A percentile compares a stretch with the other conserved stretches of the same genome.
Evolutionary conservation across 106 monocot species (phyloP).

Genomic region (Dendrobium nobile): DNA sequence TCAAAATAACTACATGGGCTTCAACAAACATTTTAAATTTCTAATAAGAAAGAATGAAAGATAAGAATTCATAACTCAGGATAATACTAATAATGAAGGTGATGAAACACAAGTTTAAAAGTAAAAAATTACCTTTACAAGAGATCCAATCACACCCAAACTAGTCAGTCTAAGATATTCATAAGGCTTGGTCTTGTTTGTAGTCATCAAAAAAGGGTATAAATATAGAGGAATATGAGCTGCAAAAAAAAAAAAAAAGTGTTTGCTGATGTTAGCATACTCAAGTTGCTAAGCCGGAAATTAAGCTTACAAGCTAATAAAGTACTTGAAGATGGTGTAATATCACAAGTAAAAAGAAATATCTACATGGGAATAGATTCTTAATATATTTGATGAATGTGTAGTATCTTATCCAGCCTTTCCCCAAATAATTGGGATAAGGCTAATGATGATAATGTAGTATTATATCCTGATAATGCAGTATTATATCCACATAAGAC

Average conservation of each 20-base stretch:
- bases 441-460: not conserved
- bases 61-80: not conserved
- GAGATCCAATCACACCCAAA: constrained; percentile 94
- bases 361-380: not conserved
- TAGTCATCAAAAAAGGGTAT: constrained; percentile 92
- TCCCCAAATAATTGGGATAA: not conserved
- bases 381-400: not conserved
- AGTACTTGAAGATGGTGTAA: not conserved
- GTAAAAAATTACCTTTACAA: constrained; percentile 71
- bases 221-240: constrained; percentile 92
- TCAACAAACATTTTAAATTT: not conserved
- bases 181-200: constrained; percentile 77
- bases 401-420: not conserved
- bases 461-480: not conserved
- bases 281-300: not conserved
- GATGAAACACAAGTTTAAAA: not conserved
- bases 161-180: constrained; percentile 94
- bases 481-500: not conserved
- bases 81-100: no score
- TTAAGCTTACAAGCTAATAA: not conserved
- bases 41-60: not conserved
- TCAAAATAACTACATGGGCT: not conserved
- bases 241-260: constrained; percentile 45
- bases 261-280: not conserved
- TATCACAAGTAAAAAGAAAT: not conserved